Evolutionary conservation across 495 filamentous ascomycete species (phyloP).

Genomic region (Annulohypoxylon bovei): DNA sequence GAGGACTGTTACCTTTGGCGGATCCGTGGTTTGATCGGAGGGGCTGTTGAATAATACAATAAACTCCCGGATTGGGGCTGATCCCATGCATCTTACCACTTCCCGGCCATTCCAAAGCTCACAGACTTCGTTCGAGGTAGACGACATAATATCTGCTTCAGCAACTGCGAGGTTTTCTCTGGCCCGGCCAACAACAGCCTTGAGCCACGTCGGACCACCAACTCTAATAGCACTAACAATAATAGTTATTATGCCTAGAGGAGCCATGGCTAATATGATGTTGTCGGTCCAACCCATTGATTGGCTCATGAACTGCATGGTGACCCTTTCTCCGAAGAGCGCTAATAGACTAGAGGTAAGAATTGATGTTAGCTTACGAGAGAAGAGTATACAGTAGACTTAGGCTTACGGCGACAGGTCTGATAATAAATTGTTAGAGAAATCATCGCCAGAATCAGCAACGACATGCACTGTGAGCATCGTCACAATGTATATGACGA

Average conservation of each 20-base stretch:
- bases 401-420: neutral
- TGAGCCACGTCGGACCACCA: neutral
- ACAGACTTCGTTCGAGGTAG: neutral
- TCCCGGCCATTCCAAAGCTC: neutral
- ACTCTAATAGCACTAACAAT: neutral
- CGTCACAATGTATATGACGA: neutral
- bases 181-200: neutral
- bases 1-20: neutral
- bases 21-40: neutral
- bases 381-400: neutral
- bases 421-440: neutral
- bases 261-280: neutral
- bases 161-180: neutral
- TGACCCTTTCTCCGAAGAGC: neutral
- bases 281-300: neutral
- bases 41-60: neutral
- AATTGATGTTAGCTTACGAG: neutral
- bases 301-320: neutral
- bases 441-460: neutral
- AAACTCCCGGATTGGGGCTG: neutral
- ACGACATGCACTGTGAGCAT: neutral
- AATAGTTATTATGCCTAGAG: neutral
- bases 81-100: neutral
- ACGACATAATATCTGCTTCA: neutral
- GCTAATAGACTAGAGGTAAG: neutral